These are phyloP conservation scores for Barnettozyma wickerhamii DNA, from an alignment of 805 yeast genomes.

Conservation along the genomic window DNA sequence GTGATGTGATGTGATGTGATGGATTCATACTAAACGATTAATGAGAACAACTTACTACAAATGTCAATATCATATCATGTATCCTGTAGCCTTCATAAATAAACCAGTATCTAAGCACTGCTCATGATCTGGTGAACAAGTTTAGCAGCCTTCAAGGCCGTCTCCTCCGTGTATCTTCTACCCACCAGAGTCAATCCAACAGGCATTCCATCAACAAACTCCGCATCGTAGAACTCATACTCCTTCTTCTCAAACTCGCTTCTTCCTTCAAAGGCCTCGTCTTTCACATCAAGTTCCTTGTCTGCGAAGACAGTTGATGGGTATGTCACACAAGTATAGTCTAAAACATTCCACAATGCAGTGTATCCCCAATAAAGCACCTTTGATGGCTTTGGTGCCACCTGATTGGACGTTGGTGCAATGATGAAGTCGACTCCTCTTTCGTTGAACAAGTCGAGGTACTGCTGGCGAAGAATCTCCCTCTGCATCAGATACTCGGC, in stretches of 20 bases:
- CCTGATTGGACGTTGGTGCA: slow-evolving; percentile 64
- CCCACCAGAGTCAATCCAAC: slow-evolving; percentile 48
- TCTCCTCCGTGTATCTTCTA: slow-evolving; percentile 46
- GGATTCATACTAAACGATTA: neutral
- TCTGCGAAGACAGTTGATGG: slow-evolving; percentile 47
- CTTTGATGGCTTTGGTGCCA: slow-evolving; percentile 63
- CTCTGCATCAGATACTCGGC: slow-evolving; percentile 51
- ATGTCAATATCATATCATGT: too few species aligned
- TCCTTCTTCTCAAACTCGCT: slow-evolving; percentile 31
- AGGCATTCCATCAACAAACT: slow-evolving; percentile 50
- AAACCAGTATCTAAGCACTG: neutral
- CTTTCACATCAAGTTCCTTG: slow-evolving; percentile 43
- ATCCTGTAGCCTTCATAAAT: neutral
- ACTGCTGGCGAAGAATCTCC: slow-evolving; percentile 55
- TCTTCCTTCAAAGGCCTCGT: slow-evolving; percentile 20
- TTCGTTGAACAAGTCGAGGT: slow-evolving; percentile 46
- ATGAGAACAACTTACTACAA: too few species aligned
- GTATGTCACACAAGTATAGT: slow-evolving; percentile 60
- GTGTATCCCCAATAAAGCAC: slow-evolving; percentile 81
- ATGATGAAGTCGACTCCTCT: slow-evolving; percentile 61
- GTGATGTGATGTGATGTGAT: neutral
- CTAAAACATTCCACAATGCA: slow-evolving; percentile 65
- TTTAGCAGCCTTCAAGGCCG: slow-evolving; percentile 40
- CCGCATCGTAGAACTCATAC: slow-evolving; percentile 31
- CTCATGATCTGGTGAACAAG: slow-evolving; percentile 6